A percentile compares a stretch with the other conserved stretches of the same genome.
phyloP scores from a whole-genome alignment of 2,329 filamentous ascomycete genomes.

The Rosellinia necatrix region DNA sequence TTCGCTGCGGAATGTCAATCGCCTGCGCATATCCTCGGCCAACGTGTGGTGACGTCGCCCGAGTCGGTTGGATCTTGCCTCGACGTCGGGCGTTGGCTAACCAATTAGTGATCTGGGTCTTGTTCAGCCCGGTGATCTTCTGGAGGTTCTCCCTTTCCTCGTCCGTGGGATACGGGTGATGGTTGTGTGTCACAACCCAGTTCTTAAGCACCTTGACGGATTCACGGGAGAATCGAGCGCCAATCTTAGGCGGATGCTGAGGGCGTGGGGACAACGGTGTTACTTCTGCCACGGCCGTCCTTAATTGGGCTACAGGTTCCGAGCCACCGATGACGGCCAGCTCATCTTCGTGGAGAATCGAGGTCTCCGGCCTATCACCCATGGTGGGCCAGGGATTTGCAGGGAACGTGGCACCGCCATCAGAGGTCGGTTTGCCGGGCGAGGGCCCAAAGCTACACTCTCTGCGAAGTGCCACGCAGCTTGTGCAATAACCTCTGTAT shows the following conservation, averaged over 20 bases:
- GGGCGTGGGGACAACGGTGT: constrained; percentile 37
- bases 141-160: constrained; percentile 83
- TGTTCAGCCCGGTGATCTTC: constrained; percentile 77
- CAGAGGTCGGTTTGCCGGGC: constrained; percentile 42
- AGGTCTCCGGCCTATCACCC: constrained; percentile 48
- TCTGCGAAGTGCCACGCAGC: constrained; percentile 63
- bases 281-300: constrained; percentile 30
- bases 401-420: constrained; percentile 46
- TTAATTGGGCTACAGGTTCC: constrained; percentile 25
- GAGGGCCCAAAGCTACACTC: constrained; percentile 60
- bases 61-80: constrained; percentile 73
- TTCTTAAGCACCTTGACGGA: constrained; percentile 80
- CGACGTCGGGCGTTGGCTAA: constrained; percentile 85
- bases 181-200: constrained; percentile 79
- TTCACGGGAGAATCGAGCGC: constrained; percentile 77
- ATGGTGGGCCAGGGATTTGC: constrained; percentile 52
- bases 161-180: constrained; percentile 87
- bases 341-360: constrained; percentile 46
- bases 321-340: constrained; percentile 32
- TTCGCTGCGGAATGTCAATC: constrained; percentile 73
- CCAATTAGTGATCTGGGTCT: constrained; percentile 89
- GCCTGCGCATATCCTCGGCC: constrained; percentile 63
- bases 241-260: constrained; percentile 61
- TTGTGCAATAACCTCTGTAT: constrained; percentile 65
- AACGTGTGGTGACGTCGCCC: constrained; percentile 71